Evolutionary conservation across 2,329 filamentous ascomycete species (phyloP).

Genomic region (Ilyonectria robusta): DNA sequence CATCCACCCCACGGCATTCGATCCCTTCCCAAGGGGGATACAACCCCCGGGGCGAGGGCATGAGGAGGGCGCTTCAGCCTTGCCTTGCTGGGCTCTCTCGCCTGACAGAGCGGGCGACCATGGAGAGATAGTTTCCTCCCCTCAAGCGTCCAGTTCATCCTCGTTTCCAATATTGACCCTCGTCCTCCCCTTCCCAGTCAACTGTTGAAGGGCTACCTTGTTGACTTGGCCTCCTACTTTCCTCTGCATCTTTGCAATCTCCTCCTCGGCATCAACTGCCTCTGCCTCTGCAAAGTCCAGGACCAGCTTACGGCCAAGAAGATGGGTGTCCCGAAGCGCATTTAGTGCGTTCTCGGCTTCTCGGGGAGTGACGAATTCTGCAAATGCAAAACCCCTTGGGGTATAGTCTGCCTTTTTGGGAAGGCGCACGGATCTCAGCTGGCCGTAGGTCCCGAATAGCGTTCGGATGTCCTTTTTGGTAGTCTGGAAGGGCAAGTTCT

Average conservation of each 20-base stretch:
- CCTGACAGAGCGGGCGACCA: conserved; percentile 9
- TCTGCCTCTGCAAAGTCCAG: conserved; percentile 94
- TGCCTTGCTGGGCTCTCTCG: conserved; percentile 32
- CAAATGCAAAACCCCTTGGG: conserved; percentile 95
- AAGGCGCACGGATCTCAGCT: conserved; percentile 91
- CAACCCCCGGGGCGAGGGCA: conserved; percentile 31
- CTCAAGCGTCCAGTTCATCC: conserved; percentile 64
- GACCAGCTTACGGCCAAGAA: conserved; percentile 90
- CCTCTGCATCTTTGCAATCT: conserved; percentile 96
- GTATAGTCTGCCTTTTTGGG: conserved; percentile 94
- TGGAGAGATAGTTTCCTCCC: conserved; percentile 40
- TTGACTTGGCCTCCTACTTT: conserved; percentile 93
- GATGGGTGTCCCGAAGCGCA: conserved; percentile 91
- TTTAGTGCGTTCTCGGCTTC: conserved; percentile 94
- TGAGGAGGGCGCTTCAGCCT: conserved; percentile 44
- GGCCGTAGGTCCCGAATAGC: conserved; percentile 90
- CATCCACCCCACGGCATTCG: conserved; percentile 36
- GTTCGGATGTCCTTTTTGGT: conserved; percentile 92
- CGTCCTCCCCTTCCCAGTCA: conserved; percentile 86
- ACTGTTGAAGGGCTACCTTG: conserved; percentile 90
- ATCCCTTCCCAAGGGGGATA: conserved; percentile 48
- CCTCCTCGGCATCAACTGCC: conserved; percentile 91
- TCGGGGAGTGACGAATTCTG: conserved; percentile 91
- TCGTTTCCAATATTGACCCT: conserved; percentile 89
- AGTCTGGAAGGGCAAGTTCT: conserved; percentile 97